These are phyloP conservation scores for Phialophora macrospora DNA, from an alignment of 2,329 filamentous ascomycete species.

Conservation along the genomic window DNA sequence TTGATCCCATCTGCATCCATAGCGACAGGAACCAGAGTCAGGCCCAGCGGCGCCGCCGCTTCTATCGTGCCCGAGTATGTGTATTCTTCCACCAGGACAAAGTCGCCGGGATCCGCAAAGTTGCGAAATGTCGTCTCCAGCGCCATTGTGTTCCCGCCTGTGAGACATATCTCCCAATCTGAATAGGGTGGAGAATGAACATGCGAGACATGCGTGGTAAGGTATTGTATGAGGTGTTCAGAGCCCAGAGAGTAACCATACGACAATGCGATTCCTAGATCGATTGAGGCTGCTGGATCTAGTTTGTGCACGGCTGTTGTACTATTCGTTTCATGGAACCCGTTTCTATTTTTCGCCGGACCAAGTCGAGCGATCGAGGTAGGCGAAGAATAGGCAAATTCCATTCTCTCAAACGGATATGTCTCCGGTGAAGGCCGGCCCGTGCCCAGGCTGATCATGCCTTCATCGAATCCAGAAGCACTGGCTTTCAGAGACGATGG, in stretches of 20 bases:
- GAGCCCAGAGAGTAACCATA: conserved; percentile 14
- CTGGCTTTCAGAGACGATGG: conserved; percentile 17
- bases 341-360: neutral
- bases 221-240: conserved; percentile 16
- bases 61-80: conserved; percentile 10
- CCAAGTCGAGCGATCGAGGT: neutral
- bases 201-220: conserved; percentile 6
- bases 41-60: neutral
- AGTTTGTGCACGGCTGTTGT: neutral
- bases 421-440: conserved; percentile 1
- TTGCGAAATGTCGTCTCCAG: neutral
- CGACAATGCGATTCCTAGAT: conserved; percentile 8
- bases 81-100: conserved; percentile 14
- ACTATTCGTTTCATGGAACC: neutral
- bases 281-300: conserved; percentile 8
- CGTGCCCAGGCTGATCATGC: conserved; percentile 8
- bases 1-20: neutral
- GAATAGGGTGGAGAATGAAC: conserved; percentile 5
- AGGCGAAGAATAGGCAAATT: neutral
- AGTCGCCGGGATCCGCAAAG: conserved; percentile 13
- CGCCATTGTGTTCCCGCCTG: neutral
- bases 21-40: neutral
- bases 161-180: neutral
- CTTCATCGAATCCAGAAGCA: conserved; percentile 4
- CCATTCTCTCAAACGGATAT: neutral